Base-by-base conservation (phyloP, 2,329 filamentous ascomycete genomes). In the Paecilomyces niveus region DNA sequence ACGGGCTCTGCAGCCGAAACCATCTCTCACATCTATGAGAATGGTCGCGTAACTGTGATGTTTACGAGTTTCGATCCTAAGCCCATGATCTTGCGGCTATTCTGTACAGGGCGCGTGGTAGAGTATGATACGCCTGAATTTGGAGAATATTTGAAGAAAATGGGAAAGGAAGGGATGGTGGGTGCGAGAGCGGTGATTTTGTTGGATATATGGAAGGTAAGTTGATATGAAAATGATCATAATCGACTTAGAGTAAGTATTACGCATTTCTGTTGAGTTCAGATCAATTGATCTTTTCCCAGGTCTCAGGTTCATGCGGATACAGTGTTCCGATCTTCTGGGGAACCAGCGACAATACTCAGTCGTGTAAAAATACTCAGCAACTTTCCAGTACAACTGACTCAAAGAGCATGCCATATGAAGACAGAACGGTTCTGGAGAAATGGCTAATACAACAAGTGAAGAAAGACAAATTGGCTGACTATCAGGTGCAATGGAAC, bases 1-100 rank as follows among this genome's bases (percentile, higher is more conserved):
- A 90, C 86, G 1, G 89, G 89, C 31, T 89, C 86, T 32, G 89
- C 89, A 24, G 86, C 81, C 67, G 89, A 93, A 75, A 92, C 89
- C 2, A 87, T 92, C 60, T 80, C 84, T 3, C 89, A 92, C 67
- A 73, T 90, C 10, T 86, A 90, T 69, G 89, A 93, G 68, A 92
- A 92, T 66, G 87, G 86, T 31, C 83, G 89, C 15, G 81, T 89
- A 18, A 90, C 88, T 5, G 75, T 92, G 67, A 86, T 91, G 81
- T 90, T 92, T 74, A 87, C 83, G 70, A 85, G 83, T 22, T 89
- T 88, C 62, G 83, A 81, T 1, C 64, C 75, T 3, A 68, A 76
- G 0, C 86, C 87, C 15, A 78, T 84, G 57, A 89, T 89, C 66
- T 69, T 88, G 70, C 77, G 87, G 4, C 77, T 88, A 54, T 89